Evolutionary conservation across 2,329 filamentous ascomycete genomes (phyloP).

Genomic region (Talaromyces sp.): DNA sequence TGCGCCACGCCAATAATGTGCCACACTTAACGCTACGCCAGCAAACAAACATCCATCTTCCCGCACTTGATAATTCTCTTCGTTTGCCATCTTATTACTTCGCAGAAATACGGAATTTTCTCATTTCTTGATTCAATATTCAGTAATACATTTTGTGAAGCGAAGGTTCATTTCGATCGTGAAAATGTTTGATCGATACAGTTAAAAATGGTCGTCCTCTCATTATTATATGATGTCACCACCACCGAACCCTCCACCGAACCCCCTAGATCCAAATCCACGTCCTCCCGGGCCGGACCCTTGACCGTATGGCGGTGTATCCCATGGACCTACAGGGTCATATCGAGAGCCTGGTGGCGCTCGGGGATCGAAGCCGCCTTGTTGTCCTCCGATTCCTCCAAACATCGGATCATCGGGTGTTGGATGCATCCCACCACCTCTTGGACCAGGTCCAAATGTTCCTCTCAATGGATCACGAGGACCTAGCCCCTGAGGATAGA

Average conservation of each 20-base stretch:
- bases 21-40: neutral
- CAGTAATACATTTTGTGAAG: slow-evolving; percentile 7
- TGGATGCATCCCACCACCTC: slow-evolving; percentile 86
- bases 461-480: slow-evolving; percentile 76
- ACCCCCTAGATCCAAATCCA: slow-evolving; percentile 35
- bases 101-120: neutral
- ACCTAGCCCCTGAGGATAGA: slow-evolving; percentile 81
- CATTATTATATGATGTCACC: slow-evolving; percentile 39
- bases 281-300: slow-evolving; percentile 47
- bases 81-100: neutral
- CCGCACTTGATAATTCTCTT: neutral
- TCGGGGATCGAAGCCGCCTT: slow-evolving; percentile 61
- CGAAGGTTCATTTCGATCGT: neutral
- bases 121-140: slow-evolving; percentile 43
- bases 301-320: slow-evolving; percentile 48
- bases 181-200: neutral
- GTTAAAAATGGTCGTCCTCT: neutral
- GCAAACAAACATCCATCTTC: neutral
- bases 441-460: slow-evolving; percentile 59
- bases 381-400: slow-evolving; percentile 48
- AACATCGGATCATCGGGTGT: slow-evolving; percentile 92
- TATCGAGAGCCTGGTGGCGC: slow-evolving; percentile 86
- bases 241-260: slow-evolving; percentile 46
- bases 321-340: slow-evolving; percentile 77
- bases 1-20: slow-evolving; percentile 14